Evolutionary conservation across 495 filamentous ascomycete species (phyloP), one percentile per base, ranked within the genome.

Genomic region (Tuber indicum): DNA sequence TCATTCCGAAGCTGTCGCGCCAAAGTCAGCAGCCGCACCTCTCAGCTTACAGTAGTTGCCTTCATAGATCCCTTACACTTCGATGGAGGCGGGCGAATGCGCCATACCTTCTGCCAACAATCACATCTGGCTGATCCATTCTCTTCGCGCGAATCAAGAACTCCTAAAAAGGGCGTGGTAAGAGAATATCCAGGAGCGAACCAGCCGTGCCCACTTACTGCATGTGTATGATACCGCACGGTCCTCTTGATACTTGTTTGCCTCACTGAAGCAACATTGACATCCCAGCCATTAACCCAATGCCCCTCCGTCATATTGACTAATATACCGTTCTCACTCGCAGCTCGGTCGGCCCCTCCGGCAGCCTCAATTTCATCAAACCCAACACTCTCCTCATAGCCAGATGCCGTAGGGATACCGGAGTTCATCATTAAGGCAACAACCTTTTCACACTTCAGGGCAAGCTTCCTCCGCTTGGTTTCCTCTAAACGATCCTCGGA

Each of bases 361-460:
- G 81, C 81, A 32, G 98, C 92, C 83, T 98, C 96, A 84, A 99
- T 91, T 85, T 99, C 96, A 0, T 94, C 92, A 82, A 99, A 99
- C 52, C 93, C 89, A 79, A 99, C 97, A 26, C 96, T 89, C 84
- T 99, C 96, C 85, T 99, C 96, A 81, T 98, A 99, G 3, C 96
- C 96, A 26, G 94, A 97, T 23, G 96, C 94, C 3, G 96, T 99
- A 36, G 92, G 94, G 71, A 99, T 91, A 7, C 96, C 96, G 6
- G 94, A 97, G 26, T 98, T 96, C 94, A 99, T 97, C 96, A 99
- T 98, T 76, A 99, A 86, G 86, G 98, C 96, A 44, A 99, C 92
- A 73, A 99, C 85, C 87, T 99, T 99, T 83, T 94, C 91, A 44
- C 93, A 92, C 88, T 99, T 99, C 74, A 91, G 86, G 0, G 96